Percentiles rank a stretch among this genome's conserved stretches.
These are phyloP conservation scores for Suillus subaureus DNA, from an alignment of 768 basidiomycete genomes.

Conservation along the genomic window DNA sequence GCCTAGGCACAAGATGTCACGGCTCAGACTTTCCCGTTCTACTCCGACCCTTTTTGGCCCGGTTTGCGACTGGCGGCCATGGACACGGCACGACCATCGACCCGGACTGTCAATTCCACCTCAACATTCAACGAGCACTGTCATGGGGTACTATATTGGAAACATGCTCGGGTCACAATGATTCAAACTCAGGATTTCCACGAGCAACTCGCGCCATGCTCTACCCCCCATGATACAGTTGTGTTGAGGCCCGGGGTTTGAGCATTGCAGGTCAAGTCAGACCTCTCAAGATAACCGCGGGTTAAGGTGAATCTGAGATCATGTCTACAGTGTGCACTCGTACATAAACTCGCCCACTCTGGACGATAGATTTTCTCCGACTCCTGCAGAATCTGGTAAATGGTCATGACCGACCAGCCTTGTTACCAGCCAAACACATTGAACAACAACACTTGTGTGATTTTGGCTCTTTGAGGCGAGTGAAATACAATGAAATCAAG, in stretches of 20 bases:
- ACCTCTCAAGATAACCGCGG: neutral
- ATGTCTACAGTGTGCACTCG: neutral
- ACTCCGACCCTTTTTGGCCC: neutral
- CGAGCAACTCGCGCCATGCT: neutral
- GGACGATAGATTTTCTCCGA: neutral
- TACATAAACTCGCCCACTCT: neutral
- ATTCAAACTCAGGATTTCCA: neutral
- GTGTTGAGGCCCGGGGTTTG: neutral
- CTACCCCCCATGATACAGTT: neutral
- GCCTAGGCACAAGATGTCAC: neutral
- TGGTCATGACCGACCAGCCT: too few species aligned
- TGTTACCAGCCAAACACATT: neutral
- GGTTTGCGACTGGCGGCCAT: neutral
- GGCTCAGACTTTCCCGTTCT: neutral
- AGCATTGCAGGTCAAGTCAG: neutral
- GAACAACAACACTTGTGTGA: neutral
- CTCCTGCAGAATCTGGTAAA: neutral
- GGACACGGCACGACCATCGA: neutral
- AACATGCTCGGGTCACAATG: neutral
- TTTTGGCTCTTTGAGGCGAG: neutral
- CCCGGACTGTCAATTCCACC: neutral
- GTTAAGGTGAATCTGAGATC: neutral
- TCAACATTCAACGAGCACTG: neutral
- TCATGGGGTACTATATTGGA: neutral
- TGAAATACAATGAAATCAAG: neutral